A percentile compares a stretch with the other conserved stretches of the same genome.
Evolutionary conservation across 371 early-diverging fungal genomes (phyloP).

Genomic region (Saksenaea vasiformis): DNA sequence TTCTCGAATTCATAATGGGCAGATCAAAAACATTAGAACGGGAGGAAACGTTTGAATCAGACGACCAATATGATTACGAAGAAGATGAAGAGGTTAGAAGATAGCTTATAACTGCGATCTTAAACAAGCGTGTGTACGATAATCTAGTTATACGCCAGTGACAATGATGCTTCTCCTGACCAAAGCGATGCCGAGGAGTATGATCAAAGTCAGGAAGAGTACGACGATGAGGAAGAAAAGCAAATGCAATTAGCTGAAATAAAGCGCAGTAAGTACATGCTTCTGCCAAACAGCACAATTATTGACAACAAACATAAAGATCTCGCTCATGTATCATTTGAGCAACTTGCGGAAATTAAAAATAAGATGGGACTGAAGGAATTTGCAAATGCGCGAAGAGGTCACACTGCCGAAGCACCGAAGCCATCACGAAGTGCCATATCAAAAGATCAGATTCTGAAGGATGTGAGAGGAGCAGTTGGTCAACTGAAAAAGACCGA

Average conservation of each 20-base stretch:
- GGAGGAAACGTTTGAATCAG: not conserved
- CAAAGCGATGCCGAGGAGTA: conserved; percentile 17
- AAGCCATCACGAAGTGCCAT: conserved; percentile 18
- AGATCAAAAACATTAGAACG: not conserved
- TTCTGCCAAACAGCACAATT: not conserved
- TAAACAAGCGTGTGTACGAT: not conserved
- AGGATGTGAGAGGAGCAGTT: conserved; percentile 39
- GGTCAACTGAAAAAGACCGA: conserved; percentile 41
- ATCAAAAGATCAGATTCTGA: conserved; percentile 37
- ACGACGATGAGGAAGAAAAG: conserved; percentile 27
- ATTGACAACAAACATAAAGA: conserved; percentile 27
- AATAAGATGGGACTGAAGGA: conserved; percentile 66
- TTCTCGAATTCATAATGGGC: not conserved
- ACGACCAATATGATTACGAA: conserved; percentile 2
- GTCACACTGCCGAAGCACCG: conserved; percentile 7
- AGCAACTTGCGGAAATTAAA: conserved; percentile 75
- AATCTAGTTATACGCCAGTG: not conserved
- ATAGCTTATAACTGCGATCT: not conserved
- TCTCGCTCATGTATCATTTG: conserved; percentile 82
- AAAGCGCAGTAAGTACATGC: conserved; percentile 37
- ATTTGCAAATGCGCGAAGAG: conserved; percentile 36
- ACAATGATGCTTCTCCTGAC: not conserved
- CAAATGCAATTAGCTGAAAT: conserved; percentile 32
- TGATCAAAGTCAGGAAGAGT: conserved; percentile 13
- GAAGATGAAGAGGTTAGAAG: not conserved